Conservation (phyloP, 1,139 yeast species). For the Hanseniaspora sp. region DNA sequence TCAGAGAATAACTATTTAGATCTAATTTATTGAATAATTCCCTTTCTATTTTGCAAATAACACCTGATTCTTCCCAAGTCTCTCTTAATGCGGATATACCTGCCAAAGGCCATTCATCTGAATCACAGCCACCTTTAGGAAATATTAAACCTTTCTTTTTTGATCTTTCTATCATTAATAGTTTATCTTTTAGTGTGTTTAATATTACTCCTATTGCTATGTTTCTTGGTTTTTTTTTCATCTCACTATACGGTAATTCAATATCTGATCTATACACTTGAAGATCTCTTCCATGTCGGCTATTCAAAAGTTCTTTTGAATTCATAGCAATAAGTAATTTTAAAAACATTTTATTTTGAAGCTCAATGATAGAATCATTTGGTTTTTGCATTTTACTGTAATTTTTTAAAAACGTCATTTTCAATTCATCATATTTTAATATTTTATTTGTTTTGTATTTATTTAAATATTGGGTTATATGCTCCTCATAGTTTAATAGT, state of each 20-base stretch:
- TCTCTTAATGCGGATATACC: constrained; percentile 62
- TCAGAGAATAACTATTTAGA: neutral
- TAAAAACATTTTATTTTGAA: neutral
- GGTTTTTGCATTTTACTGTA: neutral
- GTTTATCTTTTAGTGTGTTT: constrained; percentile 44
- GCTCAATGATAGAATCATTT: neutral
- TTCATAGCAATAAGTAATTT: neutral
- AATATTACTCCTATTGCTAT: constrained; percentile 81
- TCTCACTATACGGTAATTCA: neutral
- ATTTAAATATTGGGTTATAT: neutral
- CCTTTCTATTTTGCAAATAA: constrained; percentile 45
- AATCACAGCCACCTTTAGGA: constrained; percentile 93
- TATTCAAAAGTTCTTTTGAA: constrained; percentile 16
- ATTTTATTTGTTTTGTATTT: too few species aligned
- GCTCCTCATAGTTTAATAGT: neutral
- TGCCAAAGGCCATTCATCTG: constrained; percentile 51
- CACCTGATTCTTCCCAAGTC: constrained; percentile 98
- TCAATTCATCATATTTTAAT: neutral
- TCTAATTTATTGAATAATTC: neutral
- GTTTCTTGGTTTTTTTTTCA: neutral
- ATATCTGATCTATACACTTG: constrained; percentile 6
- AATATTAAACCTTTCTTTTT: constrained; percentile 62
- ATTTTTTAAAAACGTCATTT: neutral
- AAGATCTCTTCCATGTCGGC: constrained; percentile 13
- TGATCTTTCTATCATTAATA: constrained; percentile 60